phyloP scores from a whole-genome alignment of 2,329 filamentous ascomycete genomes.

The Arthrinium puccinioides region DNA sequence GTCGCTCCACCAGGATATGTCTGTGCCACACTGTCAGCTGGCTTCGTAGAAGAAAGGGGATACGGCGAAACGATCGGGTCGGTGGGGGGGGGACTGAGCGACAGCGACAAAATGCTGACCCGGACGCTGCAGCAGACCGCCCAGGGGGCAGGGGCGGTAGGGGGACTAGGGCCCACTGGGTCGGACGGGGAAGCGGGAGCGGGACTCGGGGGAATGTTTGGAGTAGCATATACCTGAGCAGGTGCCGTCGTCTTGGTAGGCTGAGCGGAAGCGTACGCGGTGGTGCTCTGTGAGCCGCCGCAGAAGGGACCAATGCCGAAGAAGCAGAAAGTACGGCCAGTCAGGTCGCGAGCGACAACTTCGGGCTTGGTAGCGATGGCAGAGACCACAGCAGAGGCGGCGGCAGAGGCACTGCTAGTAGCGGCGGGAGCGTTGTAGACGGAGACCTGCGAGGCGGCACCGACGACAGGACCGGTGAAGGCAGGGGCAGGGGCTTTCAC shows the following conservation, averaged over 20 bases:
- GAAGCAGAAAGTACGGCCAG: constrained; percentile 3
- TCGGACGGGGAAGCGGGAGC: no score
- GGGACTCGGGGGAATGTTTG: no score
- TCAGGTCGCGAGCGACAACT: constrained; percentile 2
- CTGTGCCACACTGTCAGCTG: no score
- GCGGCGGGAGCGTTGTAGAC: constrained; percentile 6
- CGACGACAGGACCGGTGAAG: constrained; percentile 1
- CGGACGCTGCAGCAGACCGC: background rate
- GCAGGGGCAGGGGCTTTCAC: constrained; percentile 2
- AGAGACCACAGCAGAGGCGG: constrained; percentile 2
- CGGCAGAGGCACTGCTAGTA: constrained; percentile 2
- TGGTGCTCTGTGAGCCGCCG: background rate
- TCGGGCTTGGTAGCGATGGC: background rate
- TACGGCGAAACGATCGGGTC: no score
- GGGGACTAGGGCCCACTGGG: no score
- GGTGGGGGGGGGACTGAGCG: no score
- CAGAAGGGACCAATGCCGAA: background rate
- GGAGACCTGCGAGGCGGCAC: background rate
- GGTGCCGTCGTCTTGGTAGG: background rate
- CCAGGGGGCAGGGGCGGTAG: no score
- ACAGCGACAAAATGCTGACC: background rate
- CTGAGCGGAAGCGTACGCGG: background rate
- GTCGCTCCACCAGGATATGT: no score
- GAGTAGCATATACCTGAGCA: no score
- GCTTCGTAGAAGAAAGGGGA: no score